Conservation (phyloP, 202 grass and related monocot genomes). For the Saccharum hybrid region DNA sequence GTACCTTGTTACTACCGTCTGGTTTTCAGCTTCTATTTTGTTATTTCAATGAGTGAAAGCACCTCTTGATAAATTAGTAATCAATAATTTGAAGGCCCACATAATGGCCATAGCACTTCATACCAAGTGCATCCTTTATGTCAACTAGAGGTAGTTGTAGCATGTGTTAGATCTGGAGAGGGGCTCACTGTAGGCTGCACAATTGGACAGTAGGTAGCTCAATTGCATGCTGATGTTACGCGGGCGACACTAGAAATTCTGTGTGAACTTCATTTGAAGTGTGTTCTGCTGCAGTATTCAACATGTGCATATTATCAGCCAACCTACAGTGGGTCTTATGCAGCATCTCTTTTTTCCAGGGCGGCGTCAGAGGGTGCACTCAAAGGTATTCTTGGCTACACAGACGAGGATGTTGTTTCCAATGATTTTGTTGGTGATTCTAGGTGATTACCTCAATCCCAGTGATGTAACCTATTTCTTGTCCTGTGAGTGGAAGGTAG, state of each 20-base stretch:
- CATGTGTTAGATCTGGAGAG: neutral
- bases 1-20: neutral
- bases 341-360: conserved; percentile 52
- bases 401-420: conserved; percentile 94
- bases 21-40: conserved; percentile 18
- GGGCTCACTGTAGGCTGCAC: neutral
- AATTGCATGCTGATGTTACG: neutral
- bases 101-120: neutral
- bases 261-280: neutral
- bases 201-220: neutral
- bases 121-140: no score
- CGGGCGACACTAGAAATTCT: neutral
- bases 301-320: neutral
- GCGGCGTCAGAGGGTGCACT: conserved; percentile 74
- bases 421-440: conserved; percentile 92
- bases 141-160: neutral
- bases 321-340: neutral
- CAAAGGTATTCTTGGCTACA: conserved; percentile 97
- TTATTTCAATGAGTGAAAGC: neutral
- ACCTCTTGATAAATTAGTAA: neutral
- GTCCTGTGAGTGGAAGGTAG: neutral
- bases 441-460: conserved; percentile 54
- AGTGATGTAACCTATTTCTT: neutral
- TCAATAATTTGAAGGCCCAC: conserved; percentile 1
- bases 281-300: neutral